Base-by-base conservation (phyloP, 148 eudicot genomes). In the Linanthus parryae region DNA sequence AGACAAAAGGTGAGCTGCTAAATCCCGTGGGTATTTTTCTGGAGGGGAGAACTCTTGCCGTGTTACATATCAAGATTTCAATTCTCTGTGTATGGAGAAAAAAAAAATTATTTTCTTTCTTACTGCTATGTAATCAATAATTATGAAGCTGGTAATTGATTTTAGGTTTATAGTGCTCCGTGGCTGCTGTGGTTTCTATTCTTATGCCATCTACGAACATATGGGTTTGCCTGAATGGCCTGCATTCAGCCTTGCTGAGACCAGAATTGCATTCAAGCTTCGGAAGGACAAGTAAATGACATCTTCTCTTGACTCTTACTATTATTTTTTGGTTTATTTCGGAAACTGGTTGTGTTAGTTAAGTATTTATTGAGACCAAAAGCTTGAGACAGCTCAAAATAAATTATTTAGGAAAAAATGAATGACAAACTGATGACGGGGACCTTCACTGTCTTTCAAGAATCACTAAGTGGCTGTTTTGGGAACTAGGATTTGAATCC, bases 231-330 rank as follows among this genome's bases (percentile, higher is more conserved):
- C 62, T 54, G 88, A 77, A 12, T 85, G 91, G 95, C 95, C 91
- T 45, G 95, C 65, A 43, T 78, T 90, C 54, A 82, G 79, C 64
- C 76, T 90, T 27, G 77, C 73, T 50, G 88, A 90, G 67, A 80
- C 95, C 23, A 78, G 97, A 58, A 80, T 83, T 24, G 85, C 68
- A 23, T 85, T 85, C 81, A 90, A 83, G 83, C 91, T 89, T 24
- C 70, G 79, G 57, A 88, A 84, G 59, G 76, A 82, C 63, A 50
- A 50, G 54, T 50, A 50, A 31, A 50, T 50, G 11, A 15, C 17
- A 22, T 18, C 10, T 8, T 50, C 38, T 26, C 18, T 20, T 28
- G 12, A 2, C 39, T 50, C 16, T 18, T 15, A 29, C 33, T 17
- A 27, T 5, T 50, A 16, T 50, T 1, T 33, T 30, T 18, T 7